Conservation (phyloP, 2,329 filamentous ascomycete genomes). For the Mollisia scopiformis region DNA sequence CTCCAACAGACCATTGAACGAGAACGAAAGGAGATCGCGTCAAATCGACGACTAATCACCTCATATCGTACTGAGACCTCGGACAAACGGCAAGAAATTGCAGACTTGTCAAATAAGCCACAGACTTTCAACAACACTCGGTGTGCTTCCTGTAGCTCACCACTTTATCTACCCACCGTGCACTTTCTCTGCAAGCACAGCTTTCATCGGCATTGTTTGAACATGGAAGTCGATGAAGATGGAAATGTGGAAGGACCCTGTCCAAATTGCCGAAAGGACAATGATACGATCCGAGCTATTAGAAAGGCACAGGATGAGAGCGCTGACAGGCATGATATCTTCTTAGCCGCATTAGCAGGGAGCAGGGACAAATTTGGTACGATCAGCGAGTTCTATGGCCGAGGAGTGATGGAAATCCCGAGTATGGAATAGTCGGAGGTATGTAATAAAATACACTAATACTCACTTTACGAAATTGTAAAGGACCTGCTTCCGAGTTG, state of each 20-base stretch:
- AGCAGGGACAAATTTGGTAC: slow-evolving; percentile 87
- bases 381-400: slow-evolving; percentile 91
- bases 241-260: slow-evolving; percentile 74
- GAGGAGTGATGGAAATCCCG: slow-evolving; percentile 77
- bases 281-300: slow-evolving; percentile 87
- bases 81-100: slow-evolving; percentile 76
- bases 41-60: slow-evolving; percentile 78
- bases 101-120: slow-evolving; percentile 76
- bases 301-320: slow-evolving; percentile 84
- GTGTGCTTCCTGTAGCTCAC: slow-evolving; percentile 75
- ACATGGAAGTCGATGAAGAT: slow-evolving; percentile 48
- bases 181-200: slow-evolving; percentile 98
- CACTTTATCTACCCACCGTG: slow-evolving; percentile 84
- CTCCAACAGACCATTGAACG: slow-evolving; percentile 85
- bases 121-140: slow-evolving; percentile 89
- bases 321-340: slow-evolving; percentile 85
- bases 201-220: slow-evolving; percentile 91
- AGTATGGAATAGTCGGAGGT: slow-evolving; percentile 5
- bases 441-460: background rate
- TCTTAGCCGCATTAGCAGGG: slow-evolving; percentile 76
- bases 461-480: too few relatives aligned
- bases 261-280: slow-evolving; percentile 80
- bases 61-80: slow-evolving; percentile 86
- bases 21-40: slow-evolving; percentile 81
- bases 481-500: too few relatives aligned